Conservation (phyloP, 2,329 filamentous ascomycete species). For the Acarospora socialis region DNA sequence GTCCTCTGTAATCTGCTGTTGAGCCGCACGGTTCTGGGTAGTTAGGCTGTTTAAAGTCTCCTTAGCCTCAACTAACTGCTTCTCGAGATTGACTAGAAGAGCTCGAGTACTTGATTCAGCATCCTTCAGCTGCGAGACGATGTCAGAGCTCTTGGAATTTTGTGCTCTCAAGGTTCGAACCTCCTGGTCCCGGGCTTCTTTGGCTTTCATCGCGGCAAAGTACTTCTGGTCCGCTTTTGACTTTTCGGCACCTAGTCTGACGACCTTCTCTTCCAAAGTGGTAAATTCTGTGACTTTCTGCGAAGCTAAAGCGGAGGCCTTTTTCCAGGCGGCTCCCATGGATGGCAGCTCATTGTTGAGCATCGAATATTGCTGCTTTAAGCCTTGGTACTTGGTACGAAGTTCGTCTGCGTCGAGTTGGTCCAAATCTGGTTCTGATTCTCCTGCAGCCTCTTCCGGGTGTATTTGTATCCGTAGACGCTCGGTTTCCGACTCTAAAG, state of each 20-base stretch:
- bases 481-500: conserved; percentile 70
- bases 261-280: conserved; percentile 62
- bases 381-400: conserved; percentile 54
- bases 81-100: conserved; percentile 72
- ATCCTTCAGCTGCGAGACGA: conserved; percentile 86
- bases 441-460: conserved; percentile 28
- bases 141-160: conserved; percentile 81
- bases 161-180: conserved; percentile 66
- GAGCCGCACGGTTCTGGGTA: conserved; percentile 59
- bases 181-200: conserved; percentile 71
- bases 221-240: conserved; percentile 96
- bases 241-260: conserved; percentile 69
- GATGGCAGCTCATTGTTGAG: conserved; percentile 79
- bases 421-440: conserved; percentile 35
- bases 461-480: conserved; percentile 44
- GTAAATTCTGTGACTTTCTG: conserved; percentile 73
- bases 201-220: conserved; percentile 87
- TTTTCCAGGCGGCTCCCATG: conserved; percentile 83
- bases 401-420: conserved; percentile 56
- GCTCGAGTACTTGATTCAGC: conserved; percentile 64
- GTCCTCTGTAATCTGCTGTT: conserved; percentile 57
- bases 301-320: conserved; percentile 67
- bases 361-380: conserved; percentile 67
- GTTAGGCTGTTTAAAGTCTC: conserved; percentile 60
- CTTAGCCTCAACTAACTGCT: conserved; percentile 71